Base-by-base conservation (phyloP, 2,329 filamentous ascomycete species). In the Hymenoscyphus repandus region DNA sequence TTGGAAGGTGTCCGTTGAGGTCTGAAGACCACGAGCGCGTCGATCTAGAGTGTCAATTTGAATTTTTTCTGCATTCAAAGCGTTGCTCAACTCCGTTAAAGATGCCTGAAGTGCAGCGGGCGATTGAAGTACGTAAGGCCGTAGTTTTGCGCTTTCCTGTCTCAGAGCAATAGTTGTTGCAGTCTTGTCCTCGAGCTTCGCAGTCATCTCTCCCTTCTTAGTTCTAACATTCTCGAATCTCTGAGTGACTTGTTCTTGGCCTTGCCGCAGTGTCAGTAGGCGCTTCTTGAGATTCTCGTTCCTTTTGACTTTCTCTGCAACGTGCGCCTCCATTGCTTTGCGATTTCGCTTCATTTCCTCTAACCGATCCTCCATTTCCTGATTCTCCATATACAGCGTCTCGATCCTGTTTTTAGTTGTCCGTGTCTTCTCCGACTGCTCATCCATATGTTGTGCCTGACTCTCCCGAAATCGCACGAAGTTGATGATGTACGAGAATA, bases 401-500 rank as follows among this genome's bases (percentile, higher is more conserved):
- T 97, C 92, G 63, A 97, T 96, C 55, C 87, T 83, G 47, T 85
- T 76, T 71, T 96, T 96, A 1, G 88, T 91, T 52, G 80, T 82
- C 70, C 96, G 90, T 11, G 88, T 82, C 63, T 89, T 91, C 74
- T 96, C 93, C 73, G 93, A 93, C 70, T 97, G 88, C 67, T 95
- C 83, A 67, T 96, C 91, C 57, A 97, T 96, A 30, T 93, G 83
- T 36, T 76, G 75, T 1, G 90, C 95, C 69, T 97, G 92, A 55
- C 86, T 90, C 72, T 96, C 91, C 62, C 93, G 87, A 72, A 97
- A 99, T 47, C 93, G 85, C 60, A 97, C 91, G 70, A 99, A 99
- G 72, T 99, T 99, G 75, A 99, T 99, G 57, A 97, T 81, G 70
- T 96, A 96, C 58, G 89, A 95, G 68, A 99, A 93, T 64, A 97